Evolutionary conservation across 164 flowering plant species (phyloP), one percentile per base, ranked within the genome.

Genomic region (Aristolochia californica): DNA sequence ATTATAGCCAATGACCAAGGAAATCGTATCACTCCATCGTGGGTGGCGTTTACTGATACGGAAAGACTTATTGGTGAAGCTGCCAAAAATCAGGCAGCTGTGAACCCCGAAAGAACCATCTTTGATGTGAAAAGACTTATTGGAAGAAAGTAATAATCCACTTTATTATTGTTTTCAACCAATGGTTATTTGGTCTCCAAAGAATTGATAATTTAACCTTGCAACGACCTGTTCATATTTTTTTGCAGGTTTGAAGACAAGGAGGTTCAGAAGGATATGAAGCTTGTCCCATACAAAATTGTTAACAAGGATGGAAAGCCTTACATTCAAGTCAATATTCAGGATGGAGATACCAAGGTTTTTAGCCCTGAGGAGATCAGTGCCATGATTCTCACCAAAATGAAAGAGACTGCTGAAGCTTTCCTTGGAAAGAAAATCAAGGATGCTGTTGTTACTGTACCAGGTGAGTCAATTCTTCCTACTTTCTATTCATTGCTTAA

Each of bases 351-450:
- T 65, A 81, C 81, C 43, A 88, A 86, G 75, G 85, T 84, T 40
- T 81, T 88, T 67, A 84, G 91, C 72, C 97, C 97, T 24, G 95
- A 89, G 77, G 97, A 88, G 65, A 72, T 88, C 68, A 88, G 97
- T 59, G 94, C 97, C 21, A 88, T 88, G 97, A 57, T 88, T 68
- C 71, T 88, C 38, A 81, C 71, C 21, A 88, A 85, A 69, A 88
- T 88, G 96, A 88, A 88, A 81, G 94, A 88, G 68, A 88, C 96
- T 53, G 96, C 97, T 16, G 97, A 88, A 66, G 88, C 91, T 57
- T 88, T 81, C 80, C 88, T 88, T 63, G 97, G 97, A 48, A 86
- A 88, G 89, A 84, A 79, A 68, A 81, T 88, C 55, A 88, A 86
- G 88, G 91, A 88, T 72, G 97, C 97, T 20, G 94, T 88, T 45